Evolutionary conservation across 2,329 filamentous ascomycete species (phyloP).

Genomic region (Diaporthe sp.): DNA sequence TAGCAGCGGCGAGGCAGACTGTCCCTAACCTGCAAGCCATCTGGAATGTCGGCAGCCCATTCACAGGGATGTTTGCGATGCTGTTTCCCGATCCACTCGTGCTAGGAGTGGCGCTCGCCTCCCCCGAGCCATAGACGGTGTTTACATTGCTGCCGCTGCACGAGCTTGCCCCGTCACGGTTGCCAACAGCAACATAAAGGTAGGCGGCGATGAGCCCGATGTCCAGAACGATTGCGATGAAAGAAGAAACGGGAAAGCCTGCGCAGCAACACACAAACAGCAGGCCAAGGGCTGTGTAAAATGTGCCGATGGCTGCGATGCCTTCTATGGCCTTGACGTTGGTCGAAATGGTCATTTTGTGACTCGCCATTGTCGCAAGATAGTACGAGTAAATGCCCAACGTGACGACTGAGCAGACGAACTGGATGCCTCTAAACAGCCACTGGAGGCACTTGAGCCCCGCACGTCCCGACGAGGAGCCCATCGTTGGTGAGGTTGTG

Average conservation of each 20-base stretch:
- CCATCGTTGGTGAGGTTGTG: constrained; percentile 55
- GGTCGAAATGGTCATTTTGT: constrained; percentile 65
- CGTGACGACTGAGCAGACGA: constrained; percentile 72
- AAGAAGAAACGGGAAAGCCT: constrained; percentile 72
- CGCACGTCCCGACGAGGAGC: constrained; percentile 62
- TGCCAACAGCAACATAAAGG: constrained; percentile 75
- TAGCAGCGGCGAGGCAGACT: constrained; percentile 73
- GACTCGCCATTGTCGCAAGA: constrained; percentile 70
- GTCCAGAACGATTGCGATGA: constrained; percentile 73
- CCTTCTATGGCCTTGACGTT: constrained; percentile 74
- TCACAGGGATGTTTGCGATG: constrained; percentile 45
- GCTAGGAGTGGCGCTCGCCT: constrained; percentile 55
- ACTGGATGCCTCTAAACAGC: constrained; percentile 71
- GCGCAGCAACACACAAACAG: constrained; percentile 76
- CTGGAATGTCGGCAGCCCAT: constrained; percentile 38
- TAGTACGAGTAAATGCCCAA: constrained; percentile 78
- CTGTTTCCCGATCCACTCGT: constrained; percentile 53
- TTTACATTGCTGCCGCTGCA: constrained; percentile 66
- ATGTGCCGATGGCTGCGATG: constrained; percentile 70
- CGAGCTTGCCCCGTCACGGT: constrained; percentile 67
- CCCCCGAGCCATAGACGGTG: constrained; percentile 71
- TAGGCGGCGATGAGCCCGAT: constrained; percentile 73
- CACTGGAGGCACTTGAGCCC: constrained; percentile 67
- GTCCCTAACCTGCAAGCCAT: constrained; percentile 72
- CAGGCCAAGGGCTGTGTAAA: constrained; percentile 74